Conservation (phyloP, 176 grass and related monocot genomes). For the Thinopyrum elongatum region DNA sequence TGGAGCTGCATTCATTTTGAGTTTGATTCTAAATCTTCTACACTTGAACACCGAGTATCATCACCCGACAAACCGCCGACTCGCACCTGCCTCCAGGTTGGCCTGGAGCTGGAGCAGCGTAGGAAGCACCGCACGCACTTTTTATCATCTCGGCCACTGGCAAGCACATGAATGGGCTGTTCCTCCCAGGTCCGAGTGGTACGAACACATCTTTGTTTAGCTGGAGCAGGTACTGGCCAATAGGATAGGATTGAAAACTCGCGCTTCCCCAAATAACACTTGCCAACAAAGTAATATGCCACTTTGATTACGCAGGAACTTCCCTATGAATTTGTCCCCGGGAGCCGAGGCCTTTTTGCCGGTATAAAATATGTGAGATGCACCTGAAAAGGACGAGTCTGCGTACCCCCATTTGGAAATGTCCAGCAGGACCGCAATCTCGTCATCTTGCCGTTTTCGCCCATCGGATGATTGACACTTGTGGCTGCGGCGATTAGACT, state of each 20-base stretch:
- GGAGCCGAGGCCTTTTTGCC: not conserved
- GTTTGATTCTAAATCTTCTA: no score
- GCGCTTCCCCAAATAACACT: not conserved
- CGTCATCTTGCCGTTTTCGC: conserved; percentile 38
- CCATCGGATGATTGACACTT: conserved; percentile 56
- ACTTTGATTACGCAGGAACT: not conserved
- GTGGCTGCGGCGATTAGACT: conserved; percentile 1
- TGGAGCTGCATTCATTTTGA: no score
- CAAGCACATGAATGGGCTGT: not conserved
- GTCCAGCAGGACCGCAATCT: conserved; percentile 12
- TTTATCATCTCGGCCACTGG: not conserved
- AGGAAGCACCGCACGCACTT: not conserved
- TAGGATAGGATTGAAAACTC: not conserved
- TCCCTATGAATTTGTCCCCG: conserved; percentile 23
- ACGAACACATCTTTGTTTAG: not conserved
- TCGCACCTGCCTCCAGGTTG: not conserved
- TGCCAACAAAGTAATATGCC: not conserved
- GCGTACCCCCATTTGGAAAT: conserved; percentile 34
- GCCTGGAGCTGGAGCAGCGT: not conserved
- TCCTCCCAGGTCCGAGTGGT: not conserved
- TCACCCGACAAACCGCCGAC: not conserved
- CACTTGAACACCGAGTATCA: not conserved
- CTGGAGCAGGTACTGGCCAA: not conserved
- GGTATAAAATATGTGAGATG: not conserved
- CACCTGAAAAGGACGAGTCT: conserved; percentile 15